Percentiles rank a stretch among this genome's conserved stretches.
Evolutionary conservation across 2,329 filamentous ascomycete species (phyloP).

Genomic region (Stemphylium beticola): DNA sequence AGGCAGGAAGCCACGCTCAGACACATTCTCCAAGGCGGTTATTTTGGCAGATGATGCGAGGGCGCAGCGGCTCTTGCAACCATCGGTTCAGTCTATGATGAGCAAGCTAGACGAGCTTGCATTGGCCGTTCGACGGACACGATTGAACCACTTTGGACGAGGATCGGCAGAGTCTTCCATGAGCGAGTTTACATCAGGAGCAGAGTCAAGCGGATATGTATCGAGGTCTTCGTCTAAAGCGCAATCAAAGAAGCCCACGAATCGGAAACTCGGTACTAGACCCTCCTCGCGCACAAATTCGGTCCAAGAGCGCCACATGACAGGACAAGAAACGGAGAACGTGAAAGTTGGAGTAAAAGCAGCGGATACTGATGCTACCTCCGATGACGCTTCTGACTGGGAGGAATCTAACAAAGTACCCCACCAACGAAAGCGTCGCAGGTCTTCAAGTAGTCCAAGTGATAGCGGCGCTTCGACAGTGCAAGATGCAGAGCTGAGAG

Average conservation of each 20-base stretch:
- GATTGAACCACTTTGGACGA: conserved; percentile 57
- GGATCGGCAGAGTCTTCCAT: conserved; percentile 36
- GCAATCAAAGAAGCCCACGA: conserved; percentile 16
- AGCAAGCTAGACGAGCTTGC: conserved; percentile 73
- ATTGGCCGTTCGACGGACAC: conserved; percentile 70
- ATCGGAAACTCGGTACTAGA: conserved; percentile 13
- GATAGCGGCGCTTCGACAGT: conserved; percentile 16
- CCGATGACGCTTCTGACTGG: conserved; percentile 44
- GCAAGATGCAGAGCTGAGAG: conserved; percentile 18
- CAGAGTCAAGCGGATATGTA: conserved; percentile 25
- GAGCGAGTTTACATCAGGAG: conserved; percentile 38
- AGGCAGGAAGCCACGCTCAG: conserved; percentile 16
- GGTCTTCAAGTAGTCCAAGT: conserved; percentile 15
- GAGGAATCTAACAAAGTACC: not conserved
- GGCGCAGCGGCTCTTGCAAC: conserved; percentile 69
- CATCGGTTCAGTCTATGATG: conserved; percentile 73
- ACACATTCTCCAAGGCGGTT: conserved; percentile 51
- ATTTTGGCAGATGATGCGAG: conserved; percentile 74
- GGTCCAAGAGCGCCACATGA: not conserved
- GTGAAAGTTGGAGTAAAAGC: not conserved
- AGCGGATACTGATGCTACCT: conserved; percentile 19
- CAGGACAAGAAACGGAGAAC: not conserved
- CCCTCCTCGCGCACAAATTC: conserved; percentile 18
- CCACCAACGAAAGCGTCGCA: conserved; percentile 18
- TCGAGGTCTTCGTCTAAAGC: conserved; percentile 23